Evolutionary conservation across 495 filamentous ascomycete genomes (phyloP).

Genomic region (Aspergillus bertholletiae): DNA sequence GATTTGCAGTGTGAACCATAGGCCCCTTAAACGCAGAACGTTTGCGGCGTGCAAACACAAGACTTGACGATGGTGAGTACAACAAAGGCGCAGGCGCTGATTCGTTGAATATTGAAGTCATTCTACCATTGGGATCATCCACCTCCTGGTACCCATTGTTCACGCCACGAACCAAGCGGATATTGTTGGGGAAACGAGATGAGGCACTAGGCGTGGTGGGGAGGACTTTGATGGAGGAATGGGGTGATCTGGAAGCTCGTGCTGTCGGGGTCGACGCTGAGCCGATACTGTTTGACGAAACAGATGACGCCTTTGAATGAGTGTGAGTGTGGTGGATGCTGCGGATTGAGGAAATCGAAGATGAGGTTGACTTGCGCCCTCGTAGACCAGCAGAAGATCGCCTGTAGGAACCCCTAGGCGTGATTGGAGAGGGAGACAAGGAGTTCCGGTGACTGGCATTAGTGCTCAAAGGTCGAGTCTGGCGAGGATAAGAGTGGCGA

Average conservation of each 20-base stretch:
- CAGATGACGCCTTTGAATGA: constrained; percentile 92
- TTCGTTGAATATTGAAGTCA: constrained; percentile 37
- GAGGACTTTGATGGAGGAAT: constrained; percentile 88
- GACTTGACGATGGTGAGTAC: constrained; percentile 54
- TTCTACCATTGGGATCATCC: constrained; percentile 21
- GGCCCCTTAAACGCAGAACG: constrained; percentile 88
- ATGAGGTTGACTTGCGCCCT: constrained; percentile 93
- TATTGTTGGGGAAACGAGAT: constrained; percentile 75
- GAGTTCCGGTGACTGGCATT: constrained; percentile 71
- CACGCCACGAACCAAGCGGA: constrained; percentile 72
- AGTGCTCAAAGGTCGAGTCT: constrained; percentile 49
- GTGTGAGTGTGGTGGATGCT: constrained; percentile 83
- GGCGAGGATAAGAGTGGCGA: constrained; percentile 45
- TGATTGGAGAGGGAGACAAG: constrained; percentile 83
- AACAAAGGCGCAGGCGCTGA: constrained; percentile 34
- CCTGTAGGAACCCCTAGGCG: constrained; percentile 79
- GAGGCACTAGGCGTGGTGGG: constrained; percentile 82
- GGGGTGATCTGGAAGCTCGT: constrained; percentile 67
- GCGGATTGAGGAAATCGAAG: constrained; percentile 88
- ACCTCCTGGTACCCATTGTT: constrained; percentile 28
- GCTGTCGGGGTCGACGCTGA: constrained; percentile 65
- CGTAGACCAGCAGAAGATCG: constrained; percentile 72
- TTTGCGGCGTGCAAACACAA: constrained; percentile 90
- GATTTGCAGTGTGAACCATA: constrained; percentile 54
- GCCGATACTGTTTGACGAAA: constrained; percentile 75